phyloP scores from a whole-genome alignment of 495 filamentous ascomycete genomes.

The Aspergillus cavernicola region DNA sequence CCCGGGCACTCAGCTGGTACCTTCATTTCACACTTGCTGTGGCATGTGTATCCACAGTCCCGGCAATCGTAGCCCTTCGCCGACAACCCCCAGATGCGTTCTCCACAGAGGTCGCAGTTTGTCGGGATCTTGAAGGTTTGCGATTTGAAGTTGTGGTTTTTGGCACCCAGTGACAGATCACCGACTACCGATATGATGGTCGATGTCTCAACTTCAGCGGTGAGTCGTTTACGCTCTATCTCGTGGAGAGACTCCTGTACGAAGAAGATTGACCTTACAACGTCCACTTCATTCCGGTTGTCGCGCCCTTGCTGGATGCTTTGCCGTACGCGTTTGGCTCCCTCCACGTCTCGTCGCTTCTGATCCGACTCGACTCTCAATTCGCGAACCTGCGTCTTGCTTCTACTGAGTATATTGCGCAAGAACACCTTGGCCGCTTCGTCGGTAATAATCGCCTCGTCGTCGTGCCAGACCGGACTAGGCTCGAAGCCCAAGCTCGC shows the following conservation, averaged over 20 bases:
- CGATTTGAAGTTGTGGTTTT: slow-evolving; percentile 93
- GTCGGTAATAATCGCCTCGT: slow-evolving; percentile 75
- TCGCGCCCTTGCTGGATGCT: slow-evolving; percentile 76
- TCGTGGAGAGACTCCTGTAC: slow-evolving; percentile 82
- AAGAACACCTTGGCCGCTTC: slow-evolving; percentile 85
- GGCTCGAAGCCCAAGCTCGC: slow-evolving; percentile 83
- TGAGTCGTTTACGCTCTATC: slow-evolving; percentile 78
- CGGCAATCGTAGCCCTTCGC: slow-evolving; percentile 94
- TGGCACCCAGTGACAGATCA: slow-evolving; percentile 84
- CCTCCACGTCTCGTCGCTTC: slow-evolving; percentile 79
- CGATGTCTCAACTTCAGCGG: slow-evolving; percentile 85
- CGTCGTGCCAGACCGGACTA: slow-evolving; percentile 96
- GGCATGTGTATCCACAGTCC: slow-evolving; percentile 96
- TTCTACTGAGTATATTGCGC: slow-evolving; percentile 86
- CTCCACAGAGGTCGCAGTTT: slow-evolving; percentile 94
- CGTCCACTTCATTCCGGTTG: slow-evolving; percentile 75
- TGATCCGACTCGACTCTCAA: slow-evolving; percentile 77
- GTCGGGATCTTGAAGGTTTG: slow-evolving; percentile 99
- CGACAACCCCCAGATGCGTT: slow-evolving; percentile 92
- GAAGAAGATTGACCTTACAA: slow-evolving; percentile 71
- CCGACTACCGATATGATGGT: slow-evolving; percentile 84
- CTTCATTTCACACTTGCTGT: slow-evolving; percentile 99
- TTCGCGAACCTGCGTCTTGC: slow-evolving; percentile 75
- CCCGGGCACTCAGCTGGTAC: slow-evolving; percentile 94
- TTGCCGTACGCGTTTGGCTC: slow-evolving; percentile 64